Base-by-base conservation (phyloP, 768 basidiomycete species). In the Russula compacta region DNA sequence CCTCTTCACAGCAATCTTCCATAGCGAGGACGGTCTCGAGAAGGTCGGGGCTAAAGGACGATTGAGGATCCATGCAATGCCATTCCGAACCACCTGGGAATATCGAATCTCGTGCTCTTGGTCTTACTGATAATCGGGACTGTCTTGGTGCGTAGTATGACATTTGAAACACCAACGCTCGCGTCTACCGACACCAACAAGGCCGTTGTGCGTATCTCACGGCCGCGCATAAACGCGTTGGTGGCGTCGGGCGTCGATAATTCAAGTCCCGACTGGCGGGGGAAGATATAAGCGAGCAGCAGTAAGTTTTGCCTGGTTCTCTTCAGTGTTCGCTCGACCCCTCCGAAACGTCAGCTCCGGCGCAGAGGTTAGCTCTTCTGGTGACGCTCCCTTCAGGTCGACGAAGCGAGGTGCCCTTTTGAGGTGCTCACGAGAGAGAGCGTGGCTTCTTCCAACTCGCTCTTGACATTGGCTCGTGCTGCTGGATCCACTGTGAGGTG, bases 1-100 rank as follows among this genome's bases (percentile, higher is more conserved):
- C 86, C 82, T 89, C 85, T 70, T 89, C 85, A 68, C 87, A 90
- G 66, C 88, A 89, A 66, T 89, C 86, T 67, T 89, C 86, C 80
- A 90, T 83, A 0, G 85, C 84, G 65, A 79, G 74, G 4, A 91
- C 89, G 67, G 89, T 89, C 72, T 89, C 89, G 55, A 78, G 79
- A 17, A 91, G 75, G 71, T 83, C 83, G 0, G 83, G 86, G 3
- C 87, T 87, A 67, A 87, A 90, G 59, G 80, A 77, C 0, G 83
- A 80, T 62, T 85, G 79, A 6, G 73, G 77, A 46, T 90, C 88
- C 0, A 81, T 81, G 1, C 83, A 77, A 65, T 87, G 82, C n/a
- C 80, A 70, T 17, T 86, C 84, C 38, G 85, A 77, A 5, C 83
- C 81, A n/a, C 83, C 78, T 1, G 82, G 73, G 70, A 90, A 91